These are phyloP conservation scores for Umbelopsis vinacea DNA, from an alignment of 192 early-diverging fungal species.

Conservation along the genomic window DNA sequence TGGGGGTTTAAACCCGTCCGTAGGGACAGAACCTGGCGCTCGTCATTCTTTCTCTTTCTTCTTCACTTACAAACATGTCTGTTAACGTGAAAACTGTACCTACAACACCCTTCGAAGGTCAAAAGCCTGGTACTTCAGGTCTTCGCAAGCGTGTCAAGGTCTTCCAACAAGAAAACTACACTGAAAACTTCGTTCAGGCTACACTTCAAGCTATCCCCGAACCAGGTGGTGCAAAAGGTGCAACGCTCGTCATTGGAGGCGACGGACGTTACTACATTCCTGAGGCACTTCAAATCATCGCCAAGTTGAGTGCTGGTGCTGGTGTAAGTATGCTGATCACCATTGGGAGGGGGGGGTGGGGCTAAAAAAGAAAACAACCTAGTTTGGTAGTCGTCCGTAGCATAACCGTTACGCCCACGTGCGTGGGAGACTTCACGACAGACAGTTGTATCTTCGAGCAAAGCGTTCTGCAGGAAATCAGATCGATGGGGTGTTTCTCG, in stretches of 20 bases:
- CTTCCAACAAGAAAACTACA: conserved; percentile 94
- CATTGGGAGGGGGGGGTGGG: background rate
- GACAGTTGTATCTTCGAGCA: no score
- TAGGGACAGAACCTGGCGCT: background rate
- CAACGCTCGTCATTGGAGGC: conserved; percentile 92
- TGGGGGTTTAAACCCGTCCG: no score
- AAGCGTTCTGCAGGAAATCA: no score
- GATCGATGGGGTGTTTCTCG: no score
- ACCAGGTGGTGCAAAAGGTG: conserved; percentile 68
- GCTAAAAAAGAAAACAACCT: no score
- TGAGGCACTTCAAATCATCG: conserved; percentile 88
- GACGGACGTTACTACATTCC: conserved; percentile 92
- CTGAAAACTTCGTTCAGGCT: conserved; percentile 96
- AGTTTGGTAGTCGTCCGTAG: no score
- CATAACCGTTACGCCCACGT: background rate
- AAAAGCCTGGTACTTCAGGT: conserved; percentile 97
- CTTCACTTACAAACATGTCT: conserved; percentile 25
- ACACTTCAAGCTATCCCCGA: conserved; percentile 83
- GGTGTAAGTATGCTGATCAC: conserved; percentile 48
- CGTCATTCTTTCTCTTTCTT: conserved; percentile 27
- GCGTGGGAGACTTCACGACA: background rate
- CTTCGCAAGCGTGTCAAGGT: conserved; percentile 95
- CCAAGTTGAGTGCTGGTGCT: conserved; percentile 84
- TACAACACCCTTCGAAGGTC: conserved; percentile 84
- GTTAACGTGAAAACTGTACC: conserved; percentile 50